phyloP scores from a whole-genome alignment of 371 early-diverging fungal genomes.

The Mortierella sp. region DNA sequence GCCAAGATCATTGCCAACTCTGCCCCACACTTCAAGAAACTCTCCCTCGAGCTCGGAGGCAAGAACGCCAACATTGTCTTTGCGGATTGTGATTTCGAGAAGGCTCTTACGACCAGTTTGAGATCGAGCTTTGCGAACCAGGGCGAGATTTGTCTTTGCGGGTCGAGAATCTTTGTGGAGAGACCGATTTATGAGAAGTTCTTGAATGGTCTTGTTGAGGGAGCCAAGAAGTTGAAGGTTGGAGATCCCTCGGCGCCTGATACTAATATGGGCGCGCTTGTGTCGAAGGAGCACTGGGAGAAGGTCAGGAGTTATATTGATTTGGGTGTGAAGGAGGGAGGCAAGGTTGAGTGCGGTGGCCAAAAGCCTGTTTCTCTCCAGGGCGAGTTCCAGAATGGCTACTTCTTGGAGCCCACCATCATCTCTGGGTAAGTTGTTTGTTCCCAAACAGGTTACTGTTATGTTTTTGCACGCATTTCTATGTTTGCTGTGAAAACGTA shows the following conservation, averaged over 20 bases:
- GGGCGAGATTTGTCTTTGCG: slow-evolving; percentile 76
- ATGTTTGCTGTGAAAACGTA: neutral
- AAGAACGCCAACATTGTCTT: slow-evolving; percentile 86
- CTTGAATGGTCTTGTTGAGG: slow-evolving; percentile 61
- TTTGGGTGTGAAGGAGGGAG: slow-evolving; percentile 75
- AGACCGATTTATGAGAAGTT: slow-evolving; percentile 71
- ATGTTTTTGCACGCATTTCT: neutral
- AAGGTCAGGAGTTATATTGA: slow-evolving; percentile 79
- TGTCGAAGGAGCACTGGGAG: slow-evolving; percentile 73
- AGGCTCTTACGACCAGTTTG: slow-evolving; percentile 67
- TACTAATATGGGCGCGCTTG: slow-evolving; percentile 74
- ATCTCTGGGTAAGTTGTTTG: slow-evolving; percentile 63
- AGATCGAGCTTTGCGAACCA: slow-evolving; percentile 78
- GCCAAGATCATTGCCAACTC: slow-evolving; percentile 63
- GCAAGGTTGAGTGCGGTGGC: slow-evolving; percentile 71
- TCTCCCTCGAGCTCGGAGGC: slow-evolving; percentile 82
- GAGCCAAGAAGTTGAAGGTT: slow-evolving; percentile 64
- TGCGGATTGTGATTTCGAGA: slow-evolving; percentile 78
- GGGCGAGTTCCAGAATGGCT: slow-evolving; percentile 62
- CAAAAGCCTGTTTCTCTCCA: slow-evolving; percentile 25
- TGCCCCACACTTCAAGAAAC: slow-evolving; percentile 73
- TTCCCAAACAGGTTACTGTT: neutral
- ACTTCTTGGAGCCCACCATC: slow-evolving; percentile 79
- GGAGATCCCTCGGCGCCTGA: slow-evolving; percentile 72
- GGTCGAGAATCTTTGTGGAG: slow-evolving; percentile 81